Evolutionary conservation across 2,329 filamentous ascomycete genomes (phyloP).

Genomic region (Aspergillus niger): DNA sequence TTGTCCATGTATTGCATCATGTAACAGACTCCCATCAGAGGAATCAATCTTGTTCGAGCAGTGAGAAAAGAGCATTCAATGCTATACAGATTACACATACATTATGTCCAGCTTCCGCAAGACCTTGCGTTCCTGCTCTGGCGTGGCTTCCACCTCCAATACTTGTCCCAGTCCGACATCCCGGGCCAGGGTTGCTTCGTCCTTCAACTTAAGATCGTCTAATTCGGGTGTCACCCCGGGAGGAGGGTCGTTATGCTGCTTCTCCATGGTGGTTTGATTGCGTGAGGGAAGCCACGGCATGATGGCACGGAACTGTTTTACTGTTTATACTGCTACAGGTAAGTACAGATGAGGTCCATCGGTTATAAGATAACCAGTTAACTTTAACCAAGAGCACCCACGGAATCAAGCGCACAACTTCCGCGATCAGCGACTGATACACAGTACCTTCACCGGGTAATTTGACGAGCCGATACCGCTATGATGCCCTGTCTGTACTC

Average conservation of each 20-base stretch:
- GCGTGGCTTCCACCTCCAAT: slow-evolving; percentile 25
- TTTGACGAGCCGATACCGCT: not conserved
- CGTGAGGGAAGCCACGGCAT: not conserved
- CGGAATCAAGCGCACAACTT: not conserved
- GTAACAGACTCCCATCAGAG: slow-evolving; percentile 33
- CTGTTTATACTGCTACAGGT: no score
- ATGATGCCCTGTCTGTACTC: not conserved
- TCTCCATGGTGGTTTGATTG: slow-evolving; percentile 22
- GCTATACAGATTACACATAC: slow-evolving; percentile 12
- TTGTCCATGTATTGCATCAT: slow-evolving; percentile 37
- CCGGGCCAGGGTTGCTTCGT: slow-evolving; percentile 16
- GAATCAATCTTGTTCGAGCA: slow-evolving; percentile 24
- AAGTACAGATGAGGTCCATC: not conserved
- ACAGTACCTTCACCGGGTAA: not conserved
- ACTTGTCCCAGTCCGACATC: slow-evolving; percentile 33
- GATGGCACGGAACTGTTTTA: not conserved
- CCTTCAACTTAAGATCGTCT: slow-evolving; percentile 21
- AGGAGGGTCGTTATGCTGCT: slow-evolving; percentile 12
- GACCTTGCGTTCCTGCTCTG: slow-evolving; percentile 28
- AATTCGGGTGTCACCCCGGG: slow-evolving; percentile 12
- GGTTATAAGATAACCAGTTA: not conserved
- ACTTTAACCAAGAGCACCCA: not conserved
- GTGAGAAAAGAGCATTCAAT: not conserved
- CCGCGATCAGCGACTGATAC: not conserved
- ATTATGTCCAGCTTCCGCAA: slow-evolving; percentile 31